Conservation (phyloP, 768 basidiomycete species). For the Panus rudis region DNA sequence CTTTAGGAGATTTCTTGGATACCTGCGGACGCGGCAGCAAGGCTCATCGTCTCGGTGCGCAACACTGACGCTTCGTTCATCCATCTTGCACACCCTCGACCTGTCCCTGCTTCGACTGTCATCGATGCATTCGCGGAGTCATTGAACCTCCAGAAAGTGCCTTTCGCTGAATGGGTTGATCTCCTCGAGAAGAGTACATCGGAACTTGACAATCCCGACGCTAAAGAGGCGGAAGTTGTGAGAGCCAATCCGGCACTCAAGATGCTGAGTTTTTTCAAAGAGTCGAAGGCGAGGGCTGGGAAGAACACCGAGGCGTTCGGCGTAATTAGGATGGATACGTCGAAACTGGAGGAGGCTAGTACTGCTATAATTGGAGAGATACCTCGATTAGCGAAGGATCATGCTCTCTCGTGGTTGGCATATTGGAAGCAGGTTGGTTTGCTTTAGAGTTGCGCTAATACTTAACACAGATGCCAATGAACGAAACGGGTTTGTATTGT, state of each 20-base stretch:
- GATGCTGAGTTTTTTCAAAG: constrained; percentile 18
- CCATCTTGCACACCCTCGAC: constrained; percentile 21
- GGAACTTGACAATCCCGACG: not conserved
- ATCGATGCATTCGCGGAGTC: constrained; percentile 6
- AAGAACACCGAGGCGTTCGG: constrained; percentile 5
- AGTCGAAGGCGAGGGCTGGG: not conserved
- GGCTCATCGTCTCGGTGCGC: constrained; percentile 19
- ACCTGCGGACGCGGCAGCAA: constrained; percentile 19
- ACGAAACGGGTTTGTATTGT: too few species aligned
- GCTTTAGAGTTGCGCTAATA: too few species aligned
- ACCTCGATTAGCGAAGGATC: not conserved
- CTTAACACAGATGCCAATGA: too few species aligned
- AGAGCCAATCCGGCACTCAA: constrained; percentile 22
- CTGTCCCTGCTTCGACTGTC: constrained; percentile 12
- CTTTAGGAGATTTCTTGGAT: constrained; percentile 20
- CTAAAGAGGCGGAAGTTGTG: constrained; percentile 7
- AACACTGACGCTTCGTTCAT: constrained; percentile 6
- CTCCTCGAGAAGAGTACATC: constrained; percentile 3
- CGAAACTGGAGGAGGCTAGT: not conserved
- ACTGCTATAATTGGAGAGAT: not conserved
- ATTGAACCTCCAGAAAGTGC: constrained; percentile 18
- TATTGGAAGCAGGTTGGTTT: constrained; percentile 8
- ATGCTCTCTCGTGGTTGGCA: constrained; percentile 4
- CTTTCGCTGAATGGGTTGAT: constrained; percentile 21
- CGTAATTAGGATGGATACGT: not conserved